Percentiles rank a stretch among this genome's conserved stretches.
Evolutionary conservation across 2,329 filamentous ascomycete species (phyloP).

Genomic region (Talaromyces amestolkiae): DNA sequence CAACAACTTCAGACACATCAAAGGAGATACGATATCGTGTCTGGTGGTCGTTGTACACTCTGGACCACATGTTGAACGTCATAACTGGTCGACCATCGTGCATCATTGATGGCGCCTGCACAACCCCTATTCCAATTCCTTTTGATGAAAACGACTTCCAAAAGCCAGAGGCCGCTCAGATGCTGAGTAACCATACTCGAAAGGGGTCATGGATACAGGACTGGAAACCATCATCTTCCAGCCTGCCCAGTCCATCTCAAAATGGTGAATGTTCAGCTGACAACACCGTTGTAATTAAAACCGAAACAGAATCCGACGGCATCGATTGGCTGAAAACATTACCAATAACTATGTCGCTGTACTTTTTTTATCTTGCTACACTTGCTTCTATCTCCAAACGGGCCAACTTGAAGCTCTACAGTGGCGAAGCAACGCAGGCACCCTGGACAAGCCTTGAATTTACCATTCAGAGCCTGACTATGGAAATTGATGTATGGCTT

Average conservation of each 20-base stretch:
- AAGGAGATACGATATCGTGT: constrained; percentile 46
- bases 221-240: constrained; percentile 25
- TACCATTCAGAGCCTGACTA: constrained; percentile 37
- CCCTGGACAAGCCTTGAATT: constrained; percentile 41
- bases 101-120: constrained; percentile 42
- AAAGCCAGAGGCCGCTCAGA: constrained; percentile 30
- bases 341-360: constrained; percentile 39
- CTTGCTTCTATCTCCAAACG: constrained; percentile 39
- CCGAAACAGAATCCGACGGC: constrained; percentile 23
- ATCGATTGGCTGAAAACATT: constrained; percentile 38
- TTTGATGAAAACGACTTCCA: constrained; percentile 43
- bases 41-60: constrained; percentile 46
- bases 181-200: constrained; percentile 29
- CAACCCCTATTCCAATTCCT: constrained; percentile 42
- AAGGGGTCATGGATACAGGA: constrained; percentile 25
- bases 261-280: constrained; percentile 23
- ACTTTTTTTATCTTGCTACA: constrained; percentile 41
- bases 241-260: constrained; percentile 23
- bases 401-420: constrained; percentile 41
- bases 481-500: constrained; percentile 42
- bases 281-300: constrained; percentile 17
- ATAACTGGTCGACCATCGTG: constrained; percentile 47
- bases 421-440: constrained; percentile 34
- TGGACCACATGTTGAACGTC: constrained; percentile 43
- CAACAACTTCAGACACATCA: constrained; percentile 37